Evolutionary conservation across 306 rosid genomes (phyloP).

Genomic region (Casuarina equisetifolia): DNA sequence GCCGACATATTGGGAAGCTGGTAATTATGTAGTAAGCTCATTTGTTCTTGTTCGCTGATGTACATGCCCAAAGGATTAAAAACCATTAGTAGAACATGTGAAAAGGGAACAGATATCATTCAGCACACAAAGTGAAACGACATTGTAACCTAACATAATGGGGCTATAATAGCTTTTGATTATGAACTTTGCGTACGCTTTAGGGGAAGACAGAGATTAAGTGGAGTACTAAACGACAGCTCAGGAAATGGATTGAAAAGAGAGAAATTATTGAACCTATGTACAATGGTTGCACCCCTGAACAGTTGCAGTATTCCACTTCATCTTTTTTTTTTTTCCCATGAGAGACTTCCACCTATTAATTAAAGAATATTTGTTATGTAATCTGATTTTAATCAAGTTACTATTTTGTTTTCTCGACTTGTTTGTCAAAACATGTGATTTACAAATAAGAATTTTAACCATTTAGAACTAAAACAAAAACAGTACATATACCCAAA

Average conservation of each 20-base stretch:
- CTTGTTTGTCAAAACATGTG: too few relatives aligned
- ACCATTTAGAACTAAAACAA: too few relatives aligned
- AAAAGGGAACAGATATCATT: conserved; percentile 24
- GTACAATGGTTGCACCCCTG: conserved; percentile 7
- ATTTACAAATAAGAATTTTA: too few relatives aligned
- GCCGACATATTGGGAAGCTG: not conserved
- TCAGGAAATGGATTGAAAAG: not conserved
- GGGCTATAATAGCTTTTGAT: not conserved
- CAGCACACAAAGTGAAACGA: conserved; percentile 1
- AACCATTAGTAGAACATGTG: conserved; percentile 8
- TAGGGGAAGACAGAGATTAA: conserved; percentile 18
- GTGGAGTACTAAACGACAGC: not conserved
- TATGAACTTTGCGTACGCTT: not conserved
- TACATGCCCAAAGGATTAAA: not conserved
- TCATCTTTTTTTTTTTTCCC: conserved; percentile 22
- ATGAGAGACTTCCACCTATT: not conserved
- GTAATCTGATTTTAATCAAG: too few relatives aligned
- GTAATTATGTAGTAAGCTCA: conserved; percentile 2
- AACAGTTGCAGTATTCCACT: conserved; percentile 38
- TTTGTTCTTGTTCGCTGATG: conserved; percentile 5
- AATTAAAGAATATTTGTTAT: too few relatives aligned
- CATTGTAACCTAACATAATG: not conserved
- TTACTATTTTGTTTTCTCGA: too few relatives aligned
- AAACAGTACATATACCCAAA: too few relatives aligned
- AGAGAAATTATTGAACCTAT: conserved; percentile 24